Conservation (phyloP, 2,329 filamentous ascomycete genomes). For the Grosmannia huntii region DNA sequence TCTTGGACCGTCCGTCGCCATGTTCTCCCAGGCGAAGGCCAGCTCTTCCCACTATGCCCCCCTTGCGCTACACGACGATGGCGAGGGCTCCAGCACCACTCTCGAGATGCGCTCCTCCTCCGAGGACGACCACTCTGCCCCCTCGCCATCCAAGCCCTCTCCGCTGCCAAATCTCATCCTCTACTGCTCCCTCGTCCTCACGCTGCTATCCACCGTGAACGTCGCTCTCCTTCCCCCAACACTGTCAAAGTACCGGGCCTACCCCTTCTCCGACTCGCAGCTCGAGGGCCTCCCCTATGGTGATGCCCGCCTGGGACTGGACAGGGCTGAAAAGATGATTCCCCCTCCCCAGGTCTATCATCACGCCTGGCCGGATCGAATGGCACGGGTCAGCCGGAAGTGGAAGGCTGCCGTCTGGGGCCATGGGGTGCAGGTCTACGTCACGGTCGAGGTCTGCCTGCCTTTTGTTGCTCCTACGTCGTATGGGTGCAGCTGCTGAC, state of each 20-base stretch:
- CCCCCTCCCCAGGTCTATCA: not conserved
- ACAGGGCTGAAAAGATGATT: not conserved
- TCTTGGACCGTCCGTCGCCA: not conserved
- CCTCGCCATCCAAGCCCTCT: not conserved
- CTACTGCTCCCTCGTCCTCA: not conserved
- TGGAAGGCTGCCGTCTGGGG: not conserved
- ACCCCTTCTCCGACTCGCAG: not conserved
- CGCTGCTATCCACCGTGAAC: not conserved
- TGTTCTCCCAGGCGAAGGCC: not conserved
- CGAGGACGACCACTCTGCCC: not conserved
- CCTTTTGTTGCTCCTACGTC: too few relatives aligned
- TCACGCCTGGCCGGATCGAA: not conserved
- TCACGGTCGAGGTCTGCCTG: conserved; percentile 2
- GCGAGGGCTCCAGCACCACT: not conserved
- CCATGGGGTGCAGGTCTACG: not conserved
- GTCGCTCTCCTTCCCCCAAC: not conserved
- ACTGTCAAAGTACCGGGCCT: not conserved
- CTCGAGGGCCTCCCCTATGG: not conserved
- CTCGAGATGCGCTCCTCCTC: not conserved
- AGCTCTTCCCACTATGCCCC: not conserved
- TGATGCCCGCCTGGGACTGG: not conserved
- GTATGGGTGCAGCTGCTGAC: too few relatives aligned
- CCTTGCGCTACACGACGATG: not conserved
- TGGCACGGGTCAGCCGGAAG: conserved; percentile 1
- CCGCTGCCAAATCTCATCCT: not conserved